Percentiles rank a stretch among this genome's conserved stretches.
Evolutionary conservation across 2,329 filamentous ascomycete species (phyloP).

Genomic region (Pseudopyricularia cyperi): DNA sequence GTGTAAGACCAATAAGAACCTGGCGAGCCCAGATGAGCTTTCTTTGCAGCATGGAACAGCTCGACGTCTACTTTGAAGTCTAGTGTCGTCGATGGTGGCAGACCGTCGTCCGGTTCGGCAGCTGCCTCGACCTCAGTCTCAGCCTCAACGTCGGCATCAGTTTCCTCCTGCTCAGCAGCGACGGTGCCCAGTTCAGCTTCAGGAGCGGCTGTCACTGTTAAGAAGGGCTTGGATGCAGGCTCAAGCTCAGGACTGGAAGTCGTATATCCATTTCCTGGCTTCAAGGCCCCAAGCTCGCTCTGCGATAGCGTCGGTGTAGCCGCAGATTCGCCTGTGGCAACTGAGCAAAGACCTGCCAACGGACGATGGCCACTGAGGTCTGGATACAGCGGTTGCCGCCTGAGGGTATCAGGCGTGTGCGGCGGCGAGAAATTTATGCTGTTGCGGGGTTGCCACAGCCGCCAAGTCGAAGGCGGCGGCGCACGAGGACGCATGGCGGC

Average conservation of each 20-base stretch:
- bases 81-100: constrained; percentile 23
- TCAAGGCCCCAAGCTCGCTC: background rate
- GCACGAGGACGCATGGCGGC: background rate
- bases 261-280: background rate
- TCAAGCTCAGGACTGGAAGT: background rate
- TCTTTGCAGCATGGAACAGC: constrained; percentile 33
- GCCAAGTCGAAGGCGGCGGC: constrained; percentile 7
- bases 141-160: background rate
- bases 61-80: constrained; percentile 33
- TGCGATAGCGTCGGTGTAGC: background rate
- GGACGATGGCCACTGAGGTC: constrained; percentile 7
- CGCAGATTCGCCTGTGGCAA: background rate
- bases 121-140: background rate
- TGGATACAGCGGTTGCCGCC: constrained; percentile 10
- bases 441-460: constrained; percentile 22
- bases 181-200: background rate
- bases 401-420: constrained; percentile 3
- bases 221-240: background rate
- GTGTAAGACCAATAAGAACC: constrained; percentile 55
- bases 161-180: background rate
- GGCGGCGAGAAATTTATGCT: constrained; percentile 14
- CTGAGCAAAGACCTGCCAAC: constrained; percentile 1
- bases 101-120: constrained; percentile 7
- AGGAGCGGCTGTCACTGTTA: background rate
- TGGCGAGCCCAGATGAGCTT: constrained; percentile 26